Evolutionary conservation across 495 filamentous ascomycete genomes (phyloP), one percentile per base, ranked within the genome.

Genomic region (Penicillium canescens): DNA sequence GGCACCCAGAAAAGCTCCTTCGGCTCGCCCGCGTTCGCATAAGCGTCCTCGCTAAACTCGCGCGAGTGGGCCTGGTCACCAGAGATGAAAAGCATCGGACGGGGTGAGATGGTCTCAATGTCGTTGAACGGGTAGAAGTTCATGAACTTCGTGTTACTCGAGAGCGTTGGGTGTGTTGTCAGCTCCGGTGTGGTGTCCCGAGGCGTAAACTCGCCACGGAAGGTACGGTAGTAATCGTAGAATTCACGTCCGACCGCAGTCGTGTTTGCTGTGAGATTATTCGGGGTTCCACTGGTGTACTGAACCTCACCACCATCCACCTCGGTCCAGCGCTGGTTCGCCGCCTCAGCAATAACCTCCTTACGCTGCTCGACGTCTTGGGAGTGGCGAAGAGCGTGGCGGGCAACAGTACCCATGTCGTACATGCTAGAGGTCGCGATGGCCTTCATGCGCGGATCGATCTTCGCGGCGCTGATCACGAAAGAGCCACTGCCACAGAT

Each of bases 401-500:
- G 55, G 39, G 20, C 26, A 9, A 60, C 28, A 18, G 55, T 50
- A 11, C 72, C 75, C 50, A 74, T 65, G 49, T 69, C 47, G 39
- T 62, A 67, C 49, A 64, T 68, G 50, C 61, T 69, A 0, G 63
- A 21, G 8, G 70, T 74, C 0, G 72, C 75, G 28, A 74, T 62
- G 39, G 72, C 71, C 14, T 62, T 68, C 13, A 78, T 61, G 14
- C 75, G 65, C 6, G 52, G 55, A 52, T 78, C 73, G n/a, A 71
- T 62, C 54, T 74, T 69, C 2, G 75, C 72, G 3, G 75, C 71
- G 35, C 59, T 67, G 40, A 68, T 59, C 5, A 68, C 52, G 34
- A 70, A 76, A 8, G 60, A 61, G 13, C 71, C 72, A 16, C 65
- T 65, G 54, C 57, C 74, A 58, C 72, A 78, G 54, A 76, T 73